These are phyloP conservation scores for Aristolochia fimbriata DNA, from an alignment of 164 flowering plant species.

Conservation along the genomic window DNA sequence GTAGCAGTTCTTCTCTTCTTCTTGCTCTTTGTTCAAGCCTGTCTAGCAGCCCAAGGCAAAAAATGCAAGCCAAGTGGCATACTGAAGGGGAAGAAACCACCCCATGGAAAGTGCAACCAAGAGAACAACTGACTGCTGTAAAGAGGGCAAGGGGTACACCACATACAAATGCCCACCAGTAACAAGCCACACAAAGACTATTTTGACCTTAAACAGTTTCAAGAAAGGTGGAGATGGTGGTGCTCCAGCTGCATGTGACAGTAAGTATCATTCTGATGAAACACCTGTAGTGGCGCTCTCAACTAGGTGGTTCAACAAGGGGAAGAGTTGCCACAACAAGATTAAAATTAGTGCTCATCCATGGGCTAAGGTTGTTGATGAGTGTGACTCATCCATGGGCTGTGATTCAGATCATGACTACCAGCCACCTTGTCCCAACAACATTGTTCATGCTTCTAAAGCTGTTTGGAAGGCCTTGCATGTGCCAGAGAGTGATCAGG, in stretches of 20 bases:
- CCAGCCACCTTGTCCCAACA: constrained; percentile 17
- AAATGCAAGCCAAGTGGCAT: constrained; percentile 9
- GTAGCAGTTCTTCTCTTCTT: neutral
- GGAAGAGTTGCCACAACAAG: constrained; percentile 12
- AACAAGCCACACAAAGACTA: constrained; percentile 5
- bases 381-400: constrained; percentile 25
- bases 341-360: constrained; percentile 19
- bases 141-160: constrained; percentile 4
- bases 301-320: constrained; percentile 17
- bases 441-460: constrained; percentile 18
- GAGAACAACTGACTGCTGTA: constrained; percentile 10
- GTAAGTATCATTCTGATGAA: constrained; percentile 8
- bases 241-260: constrained; percentile 13
- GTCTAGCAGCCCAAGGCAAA: neutral
- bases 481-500: too few species aligned
- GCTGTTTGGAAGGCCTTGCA: too few species aligned
- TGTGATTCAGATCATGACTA: constrained; percentile 19
- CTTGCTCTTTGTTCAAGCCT: neutral
- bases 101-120: constrained; percentile 4
- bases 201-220: constrained; percentile 13
- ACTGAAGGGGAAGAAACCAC: constrained; percentile 11
- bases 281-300: constrained; percentile 16
- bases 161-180: constrained; percentile 8
- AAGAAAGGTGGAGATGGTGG: constrained; percentile 15
- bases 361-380: constrained; percentile 25